Evolutionary conservation across 1,139 yeast genomes (phyloP), one percentile per base, ranked within the genome.

Genomic region (Pichia sp.): DNA sequence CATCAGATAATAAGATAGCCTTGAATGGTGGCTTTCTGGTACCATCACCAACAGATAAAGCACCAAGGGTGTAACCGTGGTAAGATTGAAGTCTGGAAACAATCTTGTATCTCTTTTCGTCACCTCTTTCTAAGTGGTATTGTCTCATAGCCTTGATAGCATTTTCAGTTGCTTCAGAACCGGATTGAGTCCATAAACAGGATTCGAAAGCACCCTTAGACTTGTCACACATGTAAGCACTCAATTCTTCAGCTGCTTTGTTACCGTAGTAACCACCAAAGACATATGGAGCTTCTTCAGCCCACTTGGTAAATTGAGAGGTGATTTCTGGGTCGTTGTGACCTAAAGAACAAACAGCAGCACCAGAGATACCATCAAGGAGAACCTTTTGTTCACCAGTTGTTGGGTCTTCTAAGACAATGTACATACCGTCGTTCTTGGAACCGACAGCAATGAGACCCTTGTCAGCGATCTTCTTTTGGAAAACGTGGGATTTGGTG

Each of bases 91-190:
- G 67, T 66, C 85, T 72, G 4, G 81, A 73, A 51, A 80, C 71
- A 48, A 75, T 71, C 56, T 75, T 76, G 57, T 66, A 63, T 58
- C 81, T 74, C 50, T 74, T 67, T 14, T 70, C 66, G 50, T 76
- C 72, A 42, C 79, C 78, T 49, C 63, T 75, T 62, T 77, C 83
- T 47, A 71, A 58, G 60, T 72, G 77, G 62, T 77, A 79, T 61
- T 73, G 77, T 58, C 72, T 66, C 52, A 68, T 66, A 47, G 72
- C 65, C 58, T 72, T 77, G 63, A 80, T 58, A 4, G 82, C 81
- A 59, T 77, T 77, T 60, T 80, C 85, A 58, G 76, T 79, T 34
- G 82, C 70, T 62, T 80, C 85, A 21, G 84, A 78, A 33, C 85
- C 85, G 5, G 84, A 79, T 52, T 79, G 73, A 32, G 81, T 75